Base-by-base conservation (phyloP, 176 grass and related monocot species). In the Cenchrus purpureus region DNA sequence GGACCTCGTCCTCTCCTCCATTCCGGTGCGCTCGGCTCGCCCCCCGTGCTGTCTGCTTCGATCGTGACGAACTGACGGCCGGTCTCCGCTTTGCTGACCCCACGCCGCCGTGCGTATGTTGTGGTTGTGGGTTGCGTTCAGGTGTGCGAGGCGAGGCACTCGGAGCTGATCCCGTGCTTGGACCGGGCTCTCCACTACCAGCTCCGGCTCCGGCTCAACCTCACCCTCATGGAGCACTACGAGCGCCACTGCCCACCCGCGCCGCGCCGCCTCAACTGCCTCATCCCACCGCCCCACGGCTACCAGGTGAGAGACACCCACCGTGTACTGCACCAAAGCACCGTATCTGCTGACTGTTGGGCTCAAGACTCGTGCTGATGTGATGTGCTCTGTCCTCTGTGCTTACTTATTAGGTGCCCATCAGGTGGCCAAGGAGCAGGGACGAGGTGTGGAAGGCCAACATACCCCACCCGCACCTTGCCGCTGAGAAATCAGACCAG, bases 191-290 rank as follows among this genome's bases (percentile, higher is more conserved):
- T 95, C 65, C 88, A 89, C 77, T 82, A 87, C 93, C 88, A 82
- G 77, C 90, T 92, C 60, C 91, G 83, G 46, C 84, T 95, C 68
- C 83, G 85, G 61, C 83, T 95, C 53, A 89, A 95, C 85, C 72
- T 92, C 83, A 85, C 88, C 70, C 88, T 91, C 64, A 95, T 92
- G 93, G 91, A 95, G 76, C 93, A 95, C 82, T 95, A 95, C 73
- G 93, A 95, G 83, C 90, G 93, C 67, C 93, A 95, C 77, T 95
- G 93, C 81, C 93, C 93, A 12, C 77, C 79, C 8, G 46, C 79
- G 56, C 22, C 12, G 40, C 93, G 84, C 64, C 83, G 93, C 72
- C 79, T 88, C 70, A 92, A 95, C 79, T 95, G 93, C 88, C 91
- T 95, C 88, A 82, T 95, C 79, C 93, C 93, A 43, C 86, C 93